Evolutionary conservation across 176 grass and related monocot genomes (phyloP).

Genomic region (Aegilops longissima): DNA sequence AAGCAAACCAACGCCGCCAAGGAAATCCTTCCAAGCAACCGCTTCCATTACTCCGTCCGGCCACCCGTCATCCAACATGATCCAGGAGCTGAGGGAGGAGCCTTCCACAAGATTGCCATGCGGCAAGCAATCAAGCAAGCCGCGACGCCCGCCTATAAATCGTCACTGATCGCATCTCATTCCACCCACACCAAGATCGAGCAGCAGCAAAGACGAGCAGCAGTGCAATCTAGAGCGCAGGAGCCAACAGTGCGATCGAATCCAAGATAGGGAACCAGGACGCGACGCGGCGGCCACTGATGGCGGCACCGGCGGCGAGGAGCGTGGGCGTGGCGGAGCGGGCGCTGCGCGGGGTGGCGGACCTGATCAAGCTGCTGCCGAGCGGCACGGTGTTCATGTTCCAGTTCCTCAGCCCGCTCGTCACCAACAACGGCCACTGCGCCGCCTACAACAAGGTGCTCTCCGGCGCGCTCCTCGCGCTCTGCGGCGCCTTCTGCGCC

Average conservation of each 20-base stretch:
- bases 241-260: neutral
- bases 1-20: conserved; percentile 42
- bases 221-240: neutral
- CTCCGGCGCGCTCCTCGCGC: conserved; percentile 32
- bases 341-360: conserved; percentile 47
- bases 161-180: neutral
- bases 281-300: neutral
- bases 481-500: conserved; percentile 63
- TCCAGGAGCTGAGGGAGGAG: neutral
- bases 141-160: conserved; percentile 30
- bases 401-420: conserved; percentile 68
- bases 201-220: neutral
- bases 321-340: conserved; percentile 37
- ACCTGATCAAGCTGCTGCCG: conserved; percentile 82
- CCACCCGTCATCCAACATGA: neutral
- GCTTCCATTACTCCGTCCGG: neutral
- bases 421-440: conserved; percentile 76
- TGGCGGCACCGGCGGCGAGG: conserved; percentile 28
- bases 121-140: neutral
- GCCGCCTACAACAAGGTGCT: conserved; percentile 38
- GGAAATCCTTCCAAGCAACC: conserved; percentile 53
- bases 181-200: neutral
- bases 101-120: conserved; percentile 14
- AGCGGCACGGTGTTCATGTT: conserved; percentile 84
- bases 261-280: neutral